These are phyloP conservation scores for Aspergillus arachidicola DNA, from an alignment of 2,329 filamentous ascomycete genomes.

Conservation along the genomic window DNA sequence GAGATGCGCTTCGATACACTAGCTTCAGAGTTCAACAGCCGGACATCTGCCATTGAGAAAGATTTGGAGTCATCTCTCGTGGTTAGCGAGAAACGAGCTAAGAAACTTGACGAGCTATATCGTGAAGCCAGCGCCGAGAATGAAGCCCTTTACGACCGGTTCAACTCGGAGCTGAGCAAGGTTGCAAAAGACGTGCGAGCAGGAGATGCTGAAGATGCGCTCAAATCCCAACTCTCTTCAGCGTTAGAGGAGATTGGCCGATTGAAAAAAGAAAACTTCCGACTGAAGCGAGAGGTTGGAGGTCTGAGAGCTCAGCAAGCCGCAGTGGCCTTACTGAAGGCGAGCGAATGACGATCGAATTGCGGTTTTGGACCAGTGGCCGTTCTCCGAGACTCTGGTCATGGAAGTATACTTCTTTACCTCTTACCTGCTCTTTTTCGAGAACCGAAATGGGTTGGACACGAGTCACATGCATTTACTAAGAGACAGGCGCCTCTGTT, in stretches of 20 bases:
- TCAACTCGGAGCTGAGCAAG: conserved; percentile 86
- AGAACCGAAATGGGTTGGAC: conserved; percentile 9
- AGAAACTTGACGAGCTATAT: conserved; percentile 84
- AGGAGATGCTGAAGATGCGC: conserved; percentile 76
- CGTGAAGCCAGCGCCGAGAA: conserved; percentile 88
- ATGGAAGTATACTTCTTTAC: background rate
- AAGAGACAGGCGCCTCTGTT: conserved; percentile 16
- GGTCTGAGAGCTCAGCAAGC: conserved; percentile 61
- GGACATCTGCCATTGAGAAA: conserved; percentile 65
- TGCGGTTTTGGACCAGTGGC: conserved; percentile 10
- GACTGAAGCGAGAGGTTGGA: conserved; percentile 79
- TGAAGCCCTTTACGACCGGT: conserved; percentile 85
- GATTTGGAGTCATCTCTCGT: conserved; percentile 73
- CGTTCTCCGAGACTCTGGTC: conserved; percentile 10
- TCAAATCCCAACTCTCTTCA: conserved; percentile 71
- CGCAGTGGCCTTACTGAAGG: conserved; percentile 33
- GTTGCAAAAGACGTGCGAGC: conserved; percentile 76
- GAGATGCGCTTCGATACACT: conserved; percentile 67
- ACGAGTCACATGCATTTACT: conserved; percentile 22
- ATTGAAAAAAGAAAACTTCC: conserved; percentile 81
- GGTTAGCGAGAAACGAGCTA: conserved; percentile 75
- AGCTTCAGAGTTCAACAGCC: conserved; percentile 61
- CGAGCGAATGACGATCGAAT: conserved; percentile 27
- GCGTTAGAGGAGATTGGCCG: conserved; percentile 75
- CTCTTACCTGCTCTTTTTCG: conserved; percentile 1